Conservation (phyloP, 2,329 filamentous ascomycete species). For the Raffaelea arxii region DNA sequence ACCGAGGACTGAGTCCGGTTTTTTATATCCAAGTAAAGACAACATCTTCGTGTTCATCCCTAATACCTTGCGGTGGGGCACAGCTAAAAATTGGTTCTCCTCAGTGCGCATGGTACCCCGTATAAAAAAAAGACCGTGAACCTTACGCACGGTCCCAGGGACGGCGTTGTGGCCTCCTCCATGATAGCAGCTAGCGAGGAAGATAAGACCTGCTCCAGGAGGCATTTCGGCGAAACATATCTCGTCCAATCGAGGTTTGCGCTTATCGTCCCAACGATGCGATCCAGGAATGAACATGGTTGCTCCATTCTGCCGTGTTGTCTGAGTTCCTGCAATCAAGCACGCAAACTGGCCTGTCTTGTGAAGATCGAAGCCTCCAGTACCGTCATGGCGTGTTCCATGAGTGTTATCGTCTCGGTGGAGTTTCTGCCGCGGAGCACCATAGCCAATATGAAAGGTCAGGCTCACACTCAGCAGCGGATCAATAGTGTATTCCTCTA, state of each 20-base stretch:
- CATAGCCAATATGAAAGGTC: neutral
- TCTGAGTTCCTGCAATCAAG: neutral
- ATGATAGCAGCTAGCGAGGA: neutral
- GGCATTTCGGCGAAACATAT: neutral
- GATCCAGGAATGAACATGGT: neutral
- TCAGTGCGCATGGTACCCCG: neutral
- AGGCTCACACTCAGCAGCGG: neutral
- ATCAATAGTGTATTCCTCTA: neutral
- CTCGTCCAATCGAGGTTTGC: neutral
- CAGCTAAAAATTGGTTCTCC: neutral
- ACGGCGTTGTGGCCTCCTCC: neutral
- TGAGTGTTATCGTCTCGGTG: neutral
- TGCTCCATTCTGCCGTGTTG: neutral
- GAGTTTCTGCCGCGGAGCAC: neutral
- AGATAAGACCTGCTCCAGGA: neutral
- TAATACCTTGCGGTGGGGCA: neutral
- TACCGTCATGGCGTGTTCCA: neutral
- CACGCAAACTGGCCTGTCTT: neutral
- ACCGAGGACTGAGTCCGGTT: neutral
- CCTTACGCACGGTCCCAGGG: neutral
- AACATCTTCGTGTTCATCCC: neutral
- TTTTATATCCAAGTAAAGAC: neutral
- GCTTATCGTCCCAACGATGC: neutral
- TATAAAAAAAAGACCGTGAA: neutral
- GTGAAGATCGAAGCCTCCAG: neutral